These are phyloP conservation scores for Pyricularia grisea DNA, from an alignment of 2,329 filamentous ascomycete species.

Conservation along the genomic window DNA sequence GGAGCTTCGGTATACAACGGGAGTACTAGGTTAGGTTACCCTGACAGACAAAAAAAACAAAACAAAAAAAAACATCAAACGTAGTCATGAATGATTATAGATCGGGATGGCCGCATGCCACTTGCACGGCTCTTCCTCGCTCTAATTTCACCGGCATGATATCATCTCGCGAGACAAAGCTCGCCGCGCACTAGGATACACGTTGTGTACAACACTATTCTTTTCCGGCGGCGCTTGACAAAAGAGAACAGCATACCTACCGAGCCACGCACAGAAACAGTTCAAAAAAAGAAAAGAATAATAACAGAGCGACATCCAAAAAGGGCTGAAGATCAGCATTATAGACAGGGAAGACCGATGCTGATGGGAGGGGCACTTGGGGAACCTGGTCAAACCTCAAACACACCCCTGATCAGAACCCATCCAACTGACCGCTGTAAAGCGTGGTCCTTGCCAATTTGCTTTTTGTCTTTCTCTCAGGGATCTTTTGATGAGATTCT, in stretches of 20 bases:
- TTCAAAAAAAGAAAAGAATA: neutral
- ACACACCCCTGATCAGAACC: constrained; percentile 1
- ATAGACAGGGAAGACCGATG: neutral
- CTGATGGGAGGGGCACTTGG: neutral
- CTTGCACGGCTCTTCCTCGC: constrained; percentile 3
- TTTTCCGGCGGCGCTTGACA: neutral
- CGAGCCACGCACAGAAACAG: no score
- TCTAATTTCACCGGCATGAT: constrained; percentile 1
- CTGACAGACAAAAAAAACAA: neutral
- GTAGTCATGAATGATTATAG: neutral
- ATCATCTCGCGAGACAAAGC: neutral
- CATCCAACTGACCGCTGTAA: neutral
- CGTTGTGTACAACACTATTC: neutral
- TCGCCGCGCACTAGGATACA: neutral
- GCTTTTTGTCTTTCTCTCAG: neutral
- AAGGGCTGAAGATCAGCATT: neutral
- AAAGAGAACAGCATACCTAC: neutral
- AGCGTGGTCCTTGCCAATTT: neutral
- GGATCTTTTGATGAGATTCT: neutral
- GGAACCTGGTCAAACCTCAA: constrained; percentile 3
- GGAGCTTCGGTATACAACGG: neutral
- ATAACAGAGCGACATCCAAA: neutral
- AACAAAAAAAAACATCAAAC: neutral
- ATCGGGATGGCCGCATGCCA: constrained; percentile 1
- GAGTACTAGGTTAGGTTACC: neutral